Conservation (phyloP, 306 rosid genomes). For the Casuarina cunninghamiana region DNA sequence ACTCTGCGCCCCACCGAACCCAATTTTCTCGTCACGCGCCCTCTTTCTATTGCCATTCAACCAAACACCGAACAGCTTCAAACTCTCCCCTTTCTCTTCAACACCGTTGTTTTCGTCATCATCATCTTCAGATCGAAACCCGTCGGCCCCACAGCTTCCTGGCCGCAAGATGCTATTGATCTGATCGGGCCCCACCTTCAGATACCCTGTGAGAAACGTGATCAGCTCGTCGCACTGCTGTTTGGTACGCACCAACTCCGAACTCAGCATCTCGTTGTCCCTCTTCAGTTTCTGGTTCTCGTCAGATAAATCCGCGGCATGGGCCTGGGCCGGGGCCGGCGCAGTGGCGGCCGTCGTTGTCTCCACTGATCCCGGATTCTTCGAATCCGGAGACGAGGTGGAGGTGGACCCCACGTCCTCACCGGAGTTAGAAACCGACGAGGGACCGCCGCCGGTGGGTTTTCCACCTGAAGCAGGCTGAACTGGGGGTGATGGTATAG, state of each 20-base stretch:
- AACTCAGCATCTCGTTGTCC: constrained; percentile 62
- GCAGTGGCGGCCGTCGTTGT: constrained; percentile 21
- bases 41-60: constrained; percentile 55
- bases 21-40: constrained; percentile 49
- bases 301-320: constrained; percentile 45
- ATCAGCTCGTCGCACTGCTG: constrained; percentile 77
- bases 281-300: constrained; percentile 79
- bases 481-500: constrained; percentile 11
- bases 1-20: constrained; percentile 37
- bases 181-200: constrained; percentile 76
- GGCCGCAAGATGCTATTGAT: constrained; percentile 57
- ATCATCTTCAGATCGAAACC: constrained; percentile 6
- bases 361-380: constrained; percentile 73
- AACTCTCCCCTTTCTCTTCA: constrained; percentile 28
- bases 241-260: constrained; percentile 70
- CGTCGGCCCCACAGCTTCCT: constrained; percentile 43
- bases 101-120: constrained; percentile 2
- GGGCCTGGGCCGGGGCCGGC: constrained; percentile 25
- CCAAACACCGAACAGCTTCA: constrained; percentile 97
- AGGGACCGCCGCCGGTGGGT: constrained; percentile 22
- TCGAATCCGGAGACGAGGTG: constrained; percentile 63
- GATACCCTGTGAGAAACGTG: constrained; percentile 42
- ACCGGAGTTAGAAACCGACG: constrained; percentile 60
- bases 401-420: constrained; percentile 80
- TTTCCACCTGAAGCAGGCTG: constrained; percentile 17